Percentiles rank a stretch among this genome's conserved stretches.
Evolutionary conservation across 441 rosid genomes (phyloP).

Genomic region (Populus hybrid): DNA sequence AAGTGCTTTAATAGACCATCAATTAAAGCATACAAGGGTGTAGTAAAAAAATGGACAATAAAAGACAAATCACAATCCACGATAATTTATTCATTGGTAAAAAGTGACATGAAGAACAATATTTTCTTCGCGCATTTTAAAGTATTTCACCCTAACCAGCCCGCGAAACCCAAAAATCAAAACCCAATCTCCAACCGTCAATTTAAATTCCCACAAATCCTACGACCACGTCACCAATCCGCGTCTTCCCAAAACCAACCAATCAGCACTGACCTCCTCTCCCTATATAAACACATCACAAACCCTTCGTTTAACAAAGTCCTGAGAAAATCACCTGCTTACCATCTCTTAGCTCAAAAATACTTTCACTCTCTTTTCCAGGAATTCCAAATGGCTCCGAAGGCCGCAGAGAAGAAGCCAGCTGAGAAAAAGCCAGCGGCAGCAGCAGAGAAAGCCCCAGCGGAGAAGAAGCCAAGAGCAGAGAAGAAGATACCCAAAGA

Average conservation of each 20-base stretch:
- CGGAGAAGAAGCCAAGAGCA: conserved; percentile 32
- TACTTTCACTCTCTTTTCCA: neutral
- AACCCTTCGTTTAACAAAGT: neutral
- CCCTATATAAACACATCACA: conserved; percentile 7
- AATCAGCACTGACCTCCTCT: neutral
- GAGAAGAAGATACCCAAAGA: conserved; percentile 30
- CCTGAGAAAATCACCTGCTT: neutral
- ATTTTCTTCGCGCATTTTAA: too few species aligned
- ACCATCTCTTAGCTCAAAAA: neutral
- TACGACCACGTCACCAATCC: conserved; percentile 23
- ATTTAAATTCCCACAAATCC: neutral
- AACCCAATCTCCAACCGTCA: conserved; percentile 11
- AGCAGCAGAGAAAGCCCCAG: conserved; percentile 21
- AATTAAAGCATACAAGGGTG: too few species aligned
- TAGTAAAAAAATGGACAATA: too few species aligned
- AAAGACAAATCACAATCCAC: too few species aligned
- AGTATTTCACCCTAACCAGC: neutral
- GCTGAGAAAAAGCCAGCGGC: conserved; percentile 22
- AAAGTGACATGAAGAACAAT: too few species aligned
- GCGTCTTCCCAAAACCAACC: conserved; percentile 1
- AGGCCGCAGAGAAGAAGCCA: conserved; percentile 30
- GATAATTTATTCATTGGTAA: too few species aligned
- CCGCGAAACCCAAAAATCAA: conserved; percentile 1
- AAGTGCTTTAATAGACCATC: too few species aligned
- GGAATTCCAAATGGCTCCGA: conserved; percentile 22